These are phyloP conservation scores for Penicillium simplicissimum DNA, from an alignment of 495 filamentous ascomycete species.

Conservation along the genomic window DNA sequence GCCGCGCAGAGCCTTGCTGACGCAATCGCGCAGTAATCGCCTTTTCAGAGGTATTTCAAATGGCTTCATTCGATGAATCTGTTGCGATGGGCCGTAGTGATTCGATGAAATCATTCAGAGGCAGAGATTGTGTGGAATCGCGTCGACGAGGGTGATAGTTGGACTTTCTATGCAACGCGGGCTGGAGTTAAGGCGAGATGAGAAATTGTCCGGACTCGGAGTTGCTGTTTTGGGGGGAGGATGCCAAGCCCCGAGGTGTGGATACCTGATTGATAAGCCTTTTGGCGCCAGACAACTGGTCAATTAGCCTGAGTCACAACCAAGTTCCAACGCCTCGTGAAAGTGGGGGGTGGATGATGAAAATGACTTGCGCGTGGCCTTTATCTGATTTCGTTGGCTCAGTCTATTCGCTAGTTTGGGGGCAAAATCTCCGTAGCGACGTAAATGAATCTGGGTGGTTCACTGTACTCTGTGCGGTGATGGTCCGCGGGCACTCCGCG, in stretches of 20 bases:
- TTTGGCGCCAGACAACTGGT: background rate
- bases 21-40: background rate
- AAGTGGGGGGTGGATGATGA: background rate
- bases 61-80: too few species aligned
- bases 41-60: background rate
- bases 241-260: slow-evolving; percentile 15
- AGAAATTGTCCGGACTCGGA: slow-evolving; percentile 19
- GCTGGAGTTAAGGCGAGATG: slow-evolving; percentile 9
- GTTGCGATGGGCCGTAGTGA: too few species aligned
- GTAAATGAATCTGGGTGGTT: too few species aligned
- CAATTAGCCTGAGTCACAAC: slow-evolving; percentile 2
- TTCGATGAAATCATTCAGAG: background rate
- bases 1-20: slow-evolving; percentile 1
- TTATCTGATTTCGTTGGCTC: background rate
- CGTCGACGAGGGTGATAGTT: background rate
- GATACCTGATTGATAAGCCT: slow-evolving; percentile 19
- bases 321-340: background rate
- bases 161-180: slow-evolving; percentile 8
- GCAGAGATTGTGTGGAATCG: background rate
- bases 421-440: background rate
- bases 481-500: too few species aligned
- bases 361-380: background rate
- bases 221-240: slow-evolving; percentile 14
- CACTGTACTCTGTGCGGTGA: too few species aligned
- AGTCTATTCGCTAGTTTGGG: background rate